phyloP scores from a whole-genome alignment of 208 protist species.

The Crithidia sp. region DNA sequence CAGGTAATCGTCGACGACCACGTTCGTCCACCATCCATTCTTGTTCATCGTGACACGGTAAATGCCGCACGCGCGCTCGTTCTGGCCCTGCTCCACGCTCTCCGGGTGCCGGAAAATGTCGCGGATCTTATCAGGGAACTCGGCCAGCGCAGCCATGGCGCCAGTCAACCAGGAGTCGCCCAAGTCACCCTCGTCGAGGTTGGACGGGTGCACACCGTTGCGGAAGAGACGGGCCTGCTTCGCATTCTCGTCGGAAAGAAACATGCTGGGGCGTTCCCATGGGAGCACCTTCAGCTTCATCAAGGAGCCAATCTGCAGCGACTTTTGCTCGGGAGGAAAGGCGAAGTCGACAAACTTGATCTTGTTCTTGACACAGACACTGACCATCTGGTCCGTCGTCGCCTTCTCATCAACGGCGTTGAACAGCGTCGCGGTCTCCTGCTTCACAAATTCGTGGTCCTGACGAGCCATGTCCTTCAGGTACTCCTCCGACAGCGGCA shows the following conservation, averaged over 20 bases:
- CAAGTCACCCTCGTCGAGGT: slow-evolving; percentile 82
- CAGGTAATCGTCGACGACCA: slow-evolving; percentile 90
- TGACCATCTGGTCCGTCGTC: slow-evolving; percentile 59
- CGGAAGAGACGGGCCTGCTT: slow-evolving; percentile 77
- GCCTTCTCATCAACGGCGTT: slow-evolving; percentile 50
- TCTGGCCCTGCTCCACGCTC: slow-evolving; percentile 51
- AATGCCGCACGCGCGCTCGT: slow-evolving; percentile 58
- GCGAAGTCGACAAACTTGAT: slow-evolving; percentile 79
- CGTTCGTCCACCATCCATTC: slow-evolving; percentile 88
- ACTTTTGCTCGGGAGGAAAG: slow-evolving; percentile 78
- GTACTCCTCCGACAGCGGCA: slow-evolving; percentile 69
- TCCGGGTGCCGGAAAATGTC: slow-evolving; percentile 78
- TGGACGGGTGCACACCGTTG: slow-evolving; percentile 70
- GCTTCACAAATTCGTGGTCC: slow-evolving; percentile 52
- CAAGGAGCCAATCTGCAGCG: slow-evolving; percentile 67
- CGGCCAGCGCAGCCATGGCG: slow-evolving; percentile 64
- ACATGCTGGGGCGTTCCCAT: slow-evolving; percentile 84
- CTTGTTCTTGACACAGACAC: slow-evolving; percentile 58
- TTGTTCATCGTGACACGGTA: slow-evolving; percentile 89
- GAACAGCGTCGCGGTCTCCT: slow-evolving; percentile 54
- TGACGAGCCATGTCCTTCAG: slow-evolving; percentile 66
- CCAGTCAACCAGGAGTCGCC: slow-evolving; percentile 85
- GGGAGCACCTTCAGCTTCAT: slow-evolving; percentile 71
- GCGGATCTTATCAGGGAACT: slow-evolving; percentile 69
- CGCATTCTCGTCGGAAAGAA: slow-evolving; percentile 71